These are phyloP conservation scores for Kitagawia praeruptora DNA, from an alignment of 129 eudicot genomes.

Conservation along the genomic window DNA sequence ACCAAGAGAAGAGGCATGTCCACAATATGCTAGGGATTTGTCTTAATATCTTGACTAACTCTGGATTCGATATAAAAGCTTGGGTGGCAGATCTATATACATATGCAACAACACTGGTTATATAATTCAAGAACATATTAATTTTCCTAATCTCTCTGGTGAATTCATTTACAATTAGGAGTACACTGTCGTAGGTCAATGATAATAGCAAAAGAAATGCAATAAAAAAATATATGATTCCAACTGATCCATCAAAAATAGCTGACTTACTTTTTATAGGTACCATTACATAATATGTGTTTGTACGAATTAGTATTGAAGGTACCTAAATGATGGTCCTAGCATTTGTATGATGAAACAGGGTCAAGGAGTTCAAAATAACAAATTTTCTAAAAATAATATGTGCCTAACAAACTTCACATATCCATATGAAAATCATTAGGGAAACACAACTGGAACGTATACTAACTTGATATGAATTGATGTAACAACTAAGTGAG, in stretches of 20 bases:
- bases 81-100: background rate
- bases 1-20: background rate
- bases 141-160: background rate
- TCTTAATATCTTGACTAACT: background rate
- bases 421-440: too few relatives aligned
- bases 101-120: background rate
- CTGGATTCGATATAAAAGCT: background rate
- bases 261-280: background rate
- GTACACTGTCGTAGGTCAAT: background rate
- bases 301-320: background rate
- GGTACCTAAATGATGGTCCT: background rate
- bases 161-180: background rate
- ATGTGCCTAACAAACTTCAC: too few relatives aligned
- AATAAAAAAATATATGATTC: background rate
- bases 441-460: too few relatives aligned
- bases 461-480: too few relatives aligned
- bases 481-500: too few relatives aligned
- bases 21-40: background rate
- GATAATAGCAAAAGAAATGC: background rate
- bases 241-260: background rate
- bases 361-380: too few relatives aligned
- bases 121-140: background rate
- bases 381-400: too few relatives aligned
- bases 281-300: background rate
- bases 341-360: too few relatives aligned